phyloP scores from a whole-genome alignment of 768 basidiomycete species.

The Tylopilus subfusipes region DNA sequence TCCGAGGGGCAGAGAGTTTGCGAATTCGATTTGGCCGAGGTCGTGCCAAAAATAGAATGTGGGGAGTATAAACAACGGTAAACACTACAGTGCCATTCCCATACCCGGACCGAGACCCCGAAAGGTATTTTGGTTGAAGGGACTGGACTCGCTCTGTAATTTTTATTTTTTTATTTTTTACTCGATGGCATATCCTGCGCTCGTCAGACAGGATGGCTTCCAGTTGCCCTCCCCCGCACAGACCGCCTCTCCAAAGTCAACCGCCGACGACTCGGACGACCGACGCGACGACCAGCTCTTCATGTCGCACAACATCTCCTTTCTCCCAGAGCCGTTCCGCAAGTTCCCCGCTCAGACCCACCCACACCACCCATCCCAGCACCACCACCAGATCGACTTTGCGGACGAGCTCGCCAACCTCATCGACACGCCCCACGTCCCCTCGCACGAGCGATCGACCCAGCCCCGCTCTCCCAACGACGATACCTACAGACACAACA shows the following conservation, averaged over 20 bases:
- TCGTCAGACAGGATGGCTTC: constrained; percentile 71
- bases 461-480: constrained; percentile 39
- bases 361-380: constrained; percentile 11
- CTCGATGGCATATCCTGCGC: constrained; percentile 29
- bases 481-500: constrained; percentile 50
- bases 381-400: constrained; percentile 46
- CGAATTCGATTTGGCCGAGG: constrained; percentile 8
- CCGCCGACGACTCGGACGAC: constrained; percentile 29
- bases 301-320: constrained; percentile 43
- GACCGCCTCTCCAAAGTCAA: constrained; percentile 27
- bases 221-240: constrained; percentile 50
- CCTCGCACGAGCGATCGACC: constrained; percentile 43
- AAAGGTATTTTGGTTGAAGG: constrained; percentile 14
- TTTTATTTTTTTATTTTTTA: background rate
- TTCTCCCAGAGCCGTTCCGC: constrained; percentile 54
- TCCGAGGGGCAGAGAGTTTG: background rate
- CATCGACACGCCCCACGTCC: constrained; percentile 38
- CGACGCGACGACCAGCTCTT: constrained; percentile 36
- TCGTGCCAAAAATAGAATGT: constrained; percentile 18
- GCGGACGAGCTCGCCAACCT: constrained; percentile 65
- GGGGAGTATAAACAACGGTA: constrained; percentile 17
- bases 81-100: constrained; percentile 26
- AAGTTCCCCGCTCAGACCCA: constrained; percentile 40
- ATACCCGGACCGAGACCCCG: constrained; percentile 35
- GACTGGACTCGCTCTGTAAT: background rate